A percentile compares a stretch with the other conserved stretches of the same genome.
These are phyloP conservation scores for Calonectria pteridis DNA, from an alignment of 2,329 filamentous ascomycete species.

Conservation along the genomic window DNA sequence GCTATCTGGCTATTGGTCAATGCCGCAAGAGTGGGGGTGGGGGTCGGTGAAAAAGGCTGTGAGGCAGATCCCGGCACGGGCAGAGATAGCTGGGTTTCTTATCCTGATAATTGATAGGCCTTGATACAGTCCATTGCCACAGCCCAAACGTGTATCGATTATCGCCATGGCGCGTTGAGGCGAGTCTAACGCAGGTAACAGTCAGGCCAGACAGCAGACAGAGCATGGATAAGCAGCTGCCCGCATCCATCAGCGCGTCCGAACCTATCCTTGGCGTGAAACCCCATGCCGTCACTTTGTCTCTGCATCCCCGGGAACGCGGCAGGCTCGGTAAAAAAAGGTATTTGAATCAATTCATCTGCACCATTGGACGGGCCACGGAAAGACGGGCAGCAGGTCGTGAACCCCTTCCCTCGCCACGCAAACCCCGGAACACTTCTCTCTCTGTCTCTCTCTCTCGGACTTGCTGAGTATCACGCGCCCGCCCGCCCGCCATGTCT, in stretches of 20 bases:
- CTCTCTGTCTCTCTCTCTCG: neutral
- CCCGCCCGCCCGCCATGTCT: neutral
- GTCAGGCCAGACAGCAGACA: conserved; percentile 30
- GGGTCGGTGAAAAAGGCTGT: neutral
- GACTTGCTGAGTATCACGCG: neutral
- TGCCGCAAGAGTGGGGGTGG: conserved; percentile 26
- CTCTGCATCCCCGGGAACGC: neutral
- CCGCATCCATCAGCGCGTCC: no score
- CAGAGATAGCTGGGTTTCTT: conserved; percentile 18
- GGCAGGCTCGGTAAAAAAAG: conserved; percentile 8
- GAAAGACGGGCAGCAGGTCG: neutral
- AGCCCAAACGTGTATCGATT: neutral
- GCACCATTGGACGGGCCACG: neutral
- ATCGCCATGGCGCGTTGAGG: conserved; percentile 24
- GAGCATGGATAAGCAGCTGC: conserved; percentile 22
- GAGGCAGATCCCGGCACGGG: conserved; percentile 6
- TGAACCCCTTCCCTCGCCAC: neutral
- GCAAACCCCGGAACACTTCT: neutral
- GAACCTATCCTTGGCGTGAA: conserved; percentile 4
- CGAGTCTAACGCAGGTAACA: conserved; percentile 8
- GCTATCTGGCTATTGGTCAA: conserved; percentile 20
- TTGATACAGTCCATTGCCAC: neutral
- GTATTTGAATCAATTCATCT: conserved; percentile 18
- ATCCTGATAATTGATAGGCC: conserved; percentile 1
- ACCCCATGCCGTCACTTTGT: neutral